Evolutionary conservation across 768 basidiomycete genomes (phyloP).

Genomic region (Leccinum fibrillosum): DNA sequence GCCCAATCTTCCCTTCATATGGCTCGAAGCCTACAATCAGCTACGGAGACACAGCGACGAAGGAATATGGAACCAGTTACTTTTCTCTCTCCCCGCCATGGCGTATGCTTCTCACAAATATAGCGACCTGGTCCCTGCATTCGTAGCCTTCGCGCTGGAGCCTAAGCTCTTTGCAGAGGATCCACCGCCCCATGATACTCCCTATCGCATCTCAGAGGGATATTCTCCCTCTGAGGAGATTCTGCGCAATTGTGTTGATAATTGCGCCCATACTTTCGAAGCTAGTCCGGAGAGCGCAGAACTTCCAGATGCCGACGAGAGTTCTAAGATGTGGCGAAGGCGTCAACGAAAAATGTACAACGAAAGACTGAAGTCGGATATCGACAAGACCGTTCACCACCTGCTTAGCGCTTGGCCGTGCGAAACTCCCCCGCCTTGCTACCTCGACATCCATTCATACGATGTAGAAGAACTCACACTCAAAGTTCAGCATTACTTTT

Average conservation of each 20-base stretch:
- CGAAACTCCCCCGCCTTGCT: conserved; percentile 7
- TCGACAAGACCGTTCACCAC: background rate
- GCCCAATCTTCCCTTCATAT: conserved; percentile 16
- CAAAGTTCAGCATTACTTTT: conserved; percentile 3
- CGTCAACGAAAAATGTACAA: conserved; percentile 11
- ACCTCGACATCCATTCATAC: conserved; percentile 1
- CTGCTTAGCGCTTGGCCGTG: conserved; percentile 20
- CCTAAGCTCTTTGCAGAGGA: conserved; percentile 3
- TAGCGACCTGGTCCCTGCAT: conserved; percentile 20
- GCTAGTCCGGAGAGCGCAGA: conserved; percentile 11
- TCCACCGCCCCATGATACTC: conserved; percentile 16
- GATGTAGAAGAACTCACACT: conserved; percentile 1
- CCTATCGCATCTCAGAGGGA: conserved; percentile 11
- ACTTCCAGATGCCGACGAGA: background rate
- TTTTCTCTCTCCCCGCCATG: conserved; percentile 34
- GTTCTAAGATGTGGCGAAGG: background rate
- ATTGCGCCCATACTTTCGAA: conserved; percentile 1
- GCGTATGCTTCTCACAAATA: conserved; percentile 21
- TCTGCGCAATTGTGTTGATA: background rate
- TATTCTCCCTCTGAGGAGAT: background rate
- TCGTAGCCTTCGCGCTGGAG: conserved; percentile 31
- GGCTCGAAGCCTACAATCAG: conserved; percentile 29
- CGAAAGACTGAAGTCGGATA: conserved; percentile 5
- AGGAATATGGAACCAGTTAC: conserved; percentile 17
- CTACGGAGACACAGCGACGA: conserved; percentile 13